Evolutionary conservation across 2,329 filamentous ascomycete species (phyloP).

Genomic region (Ceratocystis colombiana): DNA sequence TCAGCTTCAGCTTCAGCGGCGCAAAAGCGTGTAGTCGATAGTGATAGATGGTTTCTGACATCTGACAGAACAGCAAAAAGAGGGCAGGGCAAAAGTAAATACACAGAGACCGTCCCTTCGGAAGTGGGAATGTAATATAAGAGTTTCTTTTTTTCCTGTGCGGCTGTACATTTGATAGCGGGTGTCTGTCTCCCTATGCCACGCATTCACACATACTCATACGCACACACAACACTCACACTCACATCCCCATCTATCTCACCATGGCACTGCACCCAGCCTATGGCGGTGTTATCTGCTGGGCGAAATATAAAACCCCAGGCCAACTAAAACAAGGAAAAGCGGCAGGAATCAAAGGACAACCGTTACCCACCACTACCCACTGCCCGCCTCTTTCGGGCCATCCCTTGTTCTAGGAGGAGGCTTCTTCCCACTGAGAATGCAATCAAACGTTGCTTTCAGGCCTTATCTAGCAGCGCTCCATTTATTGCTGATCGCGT

Average conservation of each 20-base stretch:
- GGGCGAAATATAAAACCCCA: too few species aligned
- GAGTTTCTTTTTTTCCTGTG: not conserved
- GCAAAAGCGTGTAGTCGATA: not conserved
- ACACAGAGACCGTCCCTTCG: not conserved
- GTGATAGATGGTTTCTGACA: slow-evolving; percentile 9
- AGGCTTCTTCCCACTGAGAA: not conserved
- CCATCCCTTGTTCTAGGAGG: not conserved
- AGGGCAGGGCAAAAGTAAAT: too few species aligned
- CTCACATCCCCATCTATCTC: too few species aligned
- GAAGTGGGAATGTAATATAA: not conserved
- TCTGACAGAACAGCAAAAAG: not conserved
- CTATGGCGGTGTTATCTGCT: too few species aligned
- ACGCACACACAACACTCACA: too few species aligned
- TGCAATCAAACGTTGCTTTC: slow-evolving; percentile 14
- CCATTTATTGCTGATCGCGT: too few species aligned
- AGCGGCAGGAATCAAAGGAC: too few species aligned
- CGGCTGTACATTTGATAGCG: not conserved
- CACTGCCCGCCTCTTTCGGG: not conserved
- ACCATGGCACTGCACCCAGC: too few species aligned
- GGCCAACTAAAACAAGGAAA: too few species aligned
- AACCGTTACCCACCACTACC: too few species aligned
- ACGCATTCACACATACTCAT: not conserved
- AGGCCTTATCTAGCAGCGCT: not conserved
- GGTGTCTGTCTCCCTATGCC: not conserved
- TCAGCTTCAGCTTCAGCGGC: not conserved